A percentile compares a stretch with the other conserved stretches of the same genome.
phyloP scores from a whole-genome alignment of 768 basidiomycete species.

The Psilocybe azurescens region DNA sequence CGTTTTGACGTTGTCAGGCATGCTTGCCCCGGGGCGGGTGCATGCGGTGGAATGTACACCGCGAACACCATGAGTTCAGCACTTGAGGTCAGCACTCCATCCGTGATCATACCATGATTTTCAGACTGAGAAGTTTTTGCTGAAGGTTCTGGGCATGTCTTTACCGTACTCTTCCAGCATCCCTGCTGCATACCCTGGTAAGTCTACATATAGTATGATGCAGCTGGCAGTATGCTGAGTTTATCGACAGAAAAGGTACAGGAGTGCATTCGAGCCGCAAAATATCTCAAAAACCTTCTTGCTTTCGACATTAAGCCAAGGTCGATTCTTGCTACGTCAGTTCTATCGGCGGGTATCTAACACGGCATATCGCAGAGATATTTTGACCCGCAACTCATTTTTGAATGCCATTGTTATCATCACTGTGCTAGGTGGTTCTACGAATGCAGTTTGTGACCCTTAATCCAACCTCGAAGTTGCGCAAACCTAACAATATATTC shows the following conservation, averaged over 20 bases:
- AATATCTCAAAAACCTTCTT: slow-evolving; percentile 75
- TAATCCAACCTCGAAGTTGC: background rate
- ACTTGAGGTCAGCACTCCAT: slow-evolving; percentile 53
- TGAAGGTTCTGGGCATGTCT: slow-evolving; percentile 77
- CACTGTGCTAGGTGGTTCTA: slow-evolving; percentile 85
- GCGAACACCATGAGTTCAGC: slow-evolving; percentile 91
- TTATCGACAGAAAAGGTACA: slow-evolving; percentile 68
- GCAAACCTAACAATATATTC: too few relatives aligned
- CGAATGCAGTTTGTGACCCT: slow-evolving; percentile 69
- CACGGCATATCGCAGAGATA: slow-evolving; percentile 37
- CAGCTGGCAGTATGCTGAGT: background rate
- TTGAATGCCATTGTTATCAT: slow-evolving; percentile 84
- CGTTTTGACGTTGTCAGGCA: slow-evolving; percentile 85
- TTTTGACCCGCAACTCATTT: slow-evolving; percentile 59
- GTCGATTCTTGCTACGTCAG: slow-evolving; percentile 32
- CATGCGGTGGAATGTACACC: slow-evolving; percentile 90
- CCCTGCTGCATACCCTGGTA: slow-evolving; percentile 76
- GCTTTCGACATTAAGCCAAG: slow-evolving; percentile 84
- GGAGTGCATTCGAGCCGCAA: slow-evolving; percentile 81
- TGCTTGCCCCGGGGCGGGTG: slow-evolving; percentile 85
- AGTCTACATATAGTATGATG: slow-evolving; percentile 10
- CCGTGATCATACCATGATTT: background rate
- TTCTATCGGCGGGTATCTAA: background rate
- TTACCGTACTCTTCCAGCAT: slow-evolving; percentile 83
- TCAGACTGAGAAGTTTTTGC: background rate